Base-by-base conservation (phyloP, 768 basidiomycete genomes). In the Lentinus tigrinus region DNA sequence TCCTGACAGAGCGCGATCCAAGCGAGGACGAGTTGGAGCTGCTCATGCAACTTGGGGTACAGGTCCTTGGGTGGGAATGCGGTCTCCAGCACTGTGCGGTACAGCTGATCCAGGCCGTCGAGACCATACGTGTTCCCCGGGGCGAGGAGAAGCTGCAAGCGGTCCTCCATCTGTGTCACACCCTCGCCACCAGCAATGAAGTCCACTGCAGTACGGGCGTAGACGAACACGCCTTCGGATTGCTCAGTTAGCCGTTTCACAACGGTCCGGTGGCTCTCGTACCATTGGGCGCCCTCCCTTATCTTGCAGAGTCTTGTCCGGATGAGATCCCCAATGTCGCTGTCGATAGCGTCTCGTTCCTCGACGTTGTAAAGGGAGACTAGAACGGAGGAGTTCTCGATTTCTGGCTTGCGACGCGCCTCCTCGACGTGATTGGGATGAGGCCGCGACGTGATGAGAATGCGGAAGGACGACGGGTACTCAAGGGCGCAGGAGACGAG, bases 141-240 rank as follows among this genome's bases (percentile, higher is more conserved):
- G 1, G 43, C 24, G 16, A 56, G 54, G 16, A 48, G 34, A 13
- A 27, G 21, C 21, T n/a, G 34, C 23, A 39, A 23, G 10, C 31
- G 27, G 16, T 49, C 54, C 13, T 37, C 24, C 21, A 31, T 17
- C 13, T 53, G 7, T 7, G 31, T 11, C 6, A 11, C 21, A 16
- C 24, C 34, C 21, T 21, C 23, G 14, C 37, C n/a, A 10, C 24
- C 27, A 13, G 1, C 21, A 13, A 56, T 46, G 16, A 47, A 37
- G 19, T 49, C 17, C 3, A 49, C 24, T 6, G 47, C 54, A 14
- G 26, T 28, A 19, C 26, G 36, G 6, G 54, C 54, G 44, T 49
- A 56, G 14, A 56, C 17, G 46, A 56, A 56, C 11, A 48, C 21
- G 7, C 46, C 34, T 8, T 56, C 54, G 10, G 54, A 46, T 16